phyloP scores from a whole-genome alignment of 208 protist genomes.

The Trichomonas gallinae region DNA sequence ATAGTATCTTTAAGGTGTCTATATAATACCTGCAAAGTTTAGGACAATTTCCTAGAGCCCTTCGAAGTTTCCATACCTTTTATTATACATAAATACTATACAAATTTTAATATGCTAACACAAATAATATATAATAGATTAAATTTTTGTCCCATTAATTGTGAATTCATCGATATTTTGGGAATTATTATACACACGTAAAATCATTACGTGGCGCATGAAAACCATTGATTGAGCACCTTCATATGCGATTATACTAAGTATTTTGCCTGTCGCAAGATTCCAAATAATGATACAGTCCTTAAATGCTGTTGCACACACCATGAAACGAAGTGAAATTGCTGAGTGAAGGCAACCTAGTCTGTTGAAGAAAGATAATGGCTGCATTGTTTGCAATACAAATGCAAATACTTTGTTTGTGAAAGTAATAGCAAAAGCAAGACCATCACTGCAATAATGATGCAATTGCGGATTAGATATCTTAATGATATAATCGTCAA shows the following conservation, averaged over 20 bases:
- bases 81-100: no score
- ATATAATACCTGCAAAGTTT: no score
- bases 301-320: background rate
- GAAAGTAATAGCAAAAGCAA: background rate
- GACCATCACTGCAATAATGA: background rate
- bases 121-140: no score
- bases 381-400: background rate
- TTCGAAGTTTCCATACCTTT: no score
- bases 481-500: background rate
- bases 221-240: background rate
- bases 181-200: background rate
- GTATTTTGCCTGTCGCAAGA: background rate
- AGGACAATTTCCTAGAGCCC: no score
- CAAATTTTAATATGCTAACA: no score
- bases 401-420: background rate
- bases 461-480: background rate
- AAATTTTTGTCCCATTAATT: background rate
- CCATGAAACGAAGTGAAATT: background rate
- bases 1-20: no score
- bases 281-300: background rate
- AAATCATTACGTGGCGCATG: background rate
- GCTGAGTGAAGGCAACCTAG: background rate
- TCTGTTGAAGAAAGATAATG: background rate
- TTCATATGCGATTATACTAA: background rate
- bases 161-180: background rate